A percentile compares a stretch with the other conserved stretches of the same genome.
Evolutionary conservation across 1,284 basidiomycete species (phyloP).

Genomic region (Wallemia hederae): DNA sequence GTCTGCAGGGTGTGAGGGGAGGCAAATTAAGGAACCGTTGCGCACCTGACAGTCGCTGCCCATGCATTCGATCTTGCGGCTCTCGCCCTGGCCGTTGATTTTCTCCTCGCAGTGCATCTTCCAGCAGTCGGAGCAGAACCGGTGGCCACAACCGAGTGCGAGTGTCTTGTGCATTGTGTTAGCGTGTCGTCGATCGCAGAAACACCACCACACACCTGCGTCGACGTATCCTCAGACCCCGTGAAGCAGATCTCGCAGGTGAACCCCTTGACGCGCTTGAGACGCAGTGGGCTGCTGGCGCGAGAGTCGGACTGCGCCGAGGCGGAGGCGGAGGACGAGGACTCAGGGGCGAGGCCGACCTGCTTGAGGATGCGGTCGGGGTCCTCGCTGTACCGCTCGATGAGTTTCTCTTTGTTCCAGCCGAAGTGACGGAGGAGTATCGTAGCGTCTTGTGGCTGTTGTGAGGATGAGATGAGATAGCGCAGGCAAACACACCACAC

Average conservation of each 20-base stretch:
- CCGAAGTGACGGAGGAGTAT: slow-evolving; percentile 54
- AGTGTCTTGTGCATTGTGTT: slow-evolving; percentile 16
- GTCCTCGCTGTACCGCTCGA: slow-evolving; percentile 81
- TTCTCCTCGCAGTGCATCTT: slow-evolving; percentile 53
- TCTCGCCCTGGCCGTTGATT: slow-evolving; percentile 68
- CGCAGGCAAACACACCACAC: background rate
- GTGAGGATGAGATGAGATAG: slow-evolving; percentile 1
- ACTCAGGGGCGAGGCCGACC: slow-evolving; percentile 28
- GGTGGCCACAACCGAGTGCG: slow-evolving; percentile 43
- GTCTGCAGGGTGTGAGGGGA: slow-evolving; percentile 7
- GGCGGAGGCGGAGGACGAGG: slow-evolving; percentile 10
- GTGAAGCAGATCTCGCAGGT: slow-evolving; percentile 76
- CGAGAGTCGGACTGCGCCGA: slow-evolving; percentile 15
- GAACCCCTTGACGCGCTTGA: slow-evolving; percentile 24
- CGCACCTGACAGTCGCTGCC: slow-evolving; percentile 55
- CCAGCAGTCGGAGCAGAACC: slow-evolving; percentile 71
- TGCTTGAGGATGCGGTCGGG: slow-evolving; percentile 34
- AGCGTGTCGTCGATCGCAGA: background rate
- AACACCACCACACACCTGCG: slow-evolving; percentile 18
- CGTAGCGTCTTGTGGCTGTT: slow-evolving; percentile 28
- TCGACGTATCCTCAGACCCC: slow-evolving; percentile 25
- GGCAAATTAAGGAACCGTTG: slow-evolving; percentile 25
- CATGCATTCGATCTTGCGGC: slow-evolving; percentile 63
- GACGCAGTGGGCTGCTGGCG: slow-evolving; percentile 16
- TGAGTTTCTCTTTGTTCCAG: slow-evolving; percentile 93